phyloP scores from a whole-genome alignment of 768 basidiomycete genomes.

The Vararia minispora region DNA sequence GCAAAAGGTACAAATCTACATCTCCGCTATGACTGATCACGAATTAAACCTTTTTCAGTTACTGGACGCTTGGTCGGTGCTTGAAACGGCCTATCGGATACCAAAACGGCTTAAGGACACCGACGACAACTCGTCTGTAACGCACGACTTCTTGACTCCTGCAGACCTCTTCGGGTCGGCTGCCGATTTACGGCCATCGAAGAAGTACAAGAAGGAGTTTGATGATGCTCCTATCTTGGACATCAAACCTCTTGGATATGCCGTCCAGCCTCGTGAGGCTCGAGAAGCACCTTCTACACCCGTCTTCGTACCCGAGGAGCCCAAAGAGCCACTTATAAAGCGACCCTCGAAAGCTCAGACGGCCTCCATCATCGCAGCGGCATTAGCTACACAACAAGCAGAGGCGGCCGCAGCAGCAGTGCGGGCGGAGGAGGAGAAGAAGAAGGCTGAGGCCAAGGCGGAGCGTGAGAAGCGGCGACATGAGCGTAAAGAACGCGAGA shows the following conservation, averaged over 20 bases:
- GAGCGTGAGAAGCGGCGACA: slow-evolving; percentile 17
- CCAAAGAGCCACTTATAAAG: slow-evolving; percentile 6
- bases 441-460: slow-evolving; percentile 14
- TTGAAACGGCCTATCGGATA: slow-evolving; percentile 79
- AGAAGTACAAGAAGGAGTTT: background rate
- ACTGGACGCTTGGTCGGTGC: slow-evolving; percentile 65
- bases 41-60: slow-evolving; percentile 33
- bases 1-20: slow-evolving; percentile 37
- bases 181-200: background rate
- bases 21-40: background rate
- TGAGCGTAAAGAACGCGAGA: slow-evolving; percentile 19
- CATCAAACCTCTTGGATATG: slow-evolving; percentile 19
- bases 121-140: slow-evolving; percentile 9
- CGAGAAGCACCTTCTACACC: background rate
- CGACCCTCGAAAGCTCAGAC: slow-evolving; percentile 19
- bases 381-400: slow-evolving; percentile 20
- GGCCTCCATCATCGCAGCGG: slow-evolving; percentile 31
- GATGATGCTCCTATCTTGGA: slow-evolving; percentile 3
- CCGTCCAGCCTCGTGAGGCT: background rate
- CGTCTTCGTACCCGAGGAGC: background rate
- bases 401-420: slow-evolving; percentile 14
- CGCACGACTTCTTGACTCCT: slow-evolving; percentile 2
- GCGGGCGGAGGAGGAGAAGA: slow-evolving; percentile 13
- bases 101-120: slow-evolving; percentile 49
- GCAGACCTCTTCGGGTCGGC: too few species aligned